phyloP scores from a whole-genome alignment of 805 yeast species.

The Candida silvicultrix region DNA sequence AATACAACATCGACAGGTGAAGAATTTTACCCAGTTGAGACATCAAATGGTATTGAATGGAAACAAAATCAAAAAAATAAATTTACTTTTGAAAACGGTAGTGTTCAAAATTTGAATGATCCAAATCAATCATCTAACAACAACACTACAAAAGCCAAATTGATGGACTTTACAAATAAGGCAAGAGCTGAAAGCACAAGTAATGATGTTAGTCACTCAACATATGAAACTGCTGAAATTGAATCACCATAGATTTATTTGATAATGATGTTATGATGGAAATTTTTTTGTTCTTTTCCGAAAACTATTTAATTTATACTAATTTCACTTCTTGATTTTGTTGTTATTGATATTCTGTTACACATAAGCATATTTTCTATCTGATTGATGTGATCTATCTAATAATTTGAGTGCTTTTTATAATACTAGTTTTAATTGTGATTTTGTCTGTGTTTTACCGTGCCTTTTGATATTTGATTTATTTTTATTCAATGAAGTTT shows the following conservation, averaged over 20 bases:
- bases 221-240: slow-evolving; percentile 24
- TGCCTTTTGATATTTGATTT: too few relatives aligned
- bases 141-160: slow-evolving; percentile 23
- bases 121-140: slow-evolving; percentile 14
- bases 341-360: background rate
- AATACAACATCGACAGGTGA: slow-evolving; percentile 13
- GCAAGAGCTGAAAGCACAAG: slow-evolving; percentile 28
- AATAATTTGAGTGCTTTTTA: background rate
- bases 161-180: slow-evolving; percentile 28
- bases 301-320: background rate
- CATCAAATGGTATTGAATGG: slow-evolving; percentile 18
- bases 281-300: background rate
- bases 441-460: too few relatives aligned
- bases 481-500: background rate
- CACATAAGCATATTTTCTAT: background rate
- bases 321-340: background rate
- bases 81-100: slow-evolving; percentile 23
- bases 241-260: slow-evolving; percentile 14
- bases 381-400: background rate
- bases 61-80: slow-evolving; percentile 11
- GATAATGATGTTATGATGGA: background rate
- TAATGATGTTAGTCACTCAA: slow-evolving; percentile 20
- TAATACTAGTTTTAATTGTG: too few relatives aligned
- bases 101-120: slow-evolving; percentile 19
- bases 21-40: slow-evolving; percentile 20